These are phyloP conservation scores for Hirsutella thompsonii DNA, from an alignment of 2,329 filamentous ascomycete species.

Conservation along the genomic window DNA sequence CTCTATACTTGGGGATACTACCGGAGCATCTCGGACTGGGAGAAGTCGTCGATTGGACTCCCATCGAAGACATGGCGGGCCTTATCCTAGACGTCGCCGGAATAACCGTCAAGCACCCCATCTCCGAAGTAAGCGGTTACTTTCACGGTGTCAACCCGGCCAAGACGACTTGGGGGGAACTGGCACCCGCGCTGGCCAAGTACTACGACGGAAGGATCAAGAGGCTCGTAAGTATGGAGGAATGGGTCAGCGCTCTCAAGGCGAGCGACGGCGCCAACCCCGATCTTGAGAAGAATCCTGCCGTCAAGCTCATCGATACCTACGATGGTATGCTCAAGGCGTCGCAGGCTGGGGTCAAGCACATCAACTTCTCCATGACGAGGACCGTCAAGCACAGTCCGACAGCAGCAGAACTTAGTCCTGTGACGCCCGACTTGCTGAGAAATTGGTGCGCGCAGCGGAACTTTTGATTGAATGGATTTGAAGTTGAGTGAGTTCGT, in stretches of 20 bases:
- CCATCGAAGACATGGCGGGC: slow-evolving; percentile 32
- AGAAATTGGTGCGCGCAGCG: slow-evolving; percentile 1
- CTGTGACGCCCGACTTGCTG: neutral
- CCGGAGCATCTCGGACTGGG: slow-evolving; percentile 30
- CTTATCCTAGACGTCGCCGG: slow-evolving; percentile 33
- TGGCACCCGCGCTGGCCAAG: slow-evolving; percentile 25
- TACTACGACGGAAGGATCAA: slow-evolving; percentile 26
- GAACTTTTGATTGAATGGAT: neutral
- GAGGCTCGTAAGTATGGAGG: slow-evolving; percentile 24
- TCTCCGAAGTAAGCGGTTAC: slow-evolving; percentile 19
- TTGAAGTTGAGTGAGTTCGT: too few relatives aligned
- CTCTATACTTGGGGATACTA: slow-evolving; percentile 31
- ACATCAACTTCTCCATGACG: neutral
- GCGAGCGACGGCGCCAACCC: slow-evolving; percentile 18
- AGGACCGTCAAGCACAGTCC: neutral
- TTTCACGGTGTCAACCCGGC: slow-evolving; percentile 38
- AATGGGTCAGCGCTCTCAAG: slow-evolving; percentile 33
- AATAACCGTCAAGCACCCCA: slow-evolving; percentile 12
- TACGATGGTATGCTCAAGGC: slow-evolving; percentile 18
- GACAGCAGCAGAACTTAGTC: neutral
- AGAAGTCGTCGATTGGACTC: slow-evolving; percentile 39
- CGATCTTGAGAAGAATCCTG: slow-evolving; percentile 30
- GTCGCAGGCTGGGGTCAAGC: neutral
- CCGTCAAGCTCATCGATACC: slow-evolving; percentile 37
- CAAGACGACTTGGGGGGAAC: slow-evolving; percentile 23